phyloP scores from a whole-genome alignment of 371 early-diverging fungal genomes.

The Actinomucor elegans region DNA sequence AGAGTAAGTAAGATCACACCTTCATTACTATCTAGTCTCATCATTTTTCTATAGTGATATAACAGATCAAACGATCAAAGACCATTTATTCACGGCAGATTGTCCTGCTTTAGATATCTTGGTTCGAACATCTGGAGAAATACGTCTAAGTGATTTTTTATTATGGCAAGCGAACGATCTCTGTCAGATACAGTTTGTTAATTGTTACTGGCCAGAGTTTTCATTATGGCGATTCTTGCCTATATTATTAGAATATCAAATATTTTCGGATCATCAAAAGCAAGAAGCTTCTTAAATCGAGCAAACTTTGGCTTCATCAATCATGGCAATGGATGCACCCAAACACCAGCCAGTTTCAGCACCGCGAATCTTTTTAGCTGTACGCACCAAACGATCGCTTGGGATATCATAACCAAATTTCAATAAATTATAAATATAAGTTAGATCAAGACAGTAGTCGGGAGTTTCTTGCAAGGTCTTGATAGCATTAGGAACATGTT shows the following conservation, averaged over 20 bases:
- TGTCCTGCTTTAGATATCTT: conserved; percentile 91
- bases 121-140: conserved; percentile 97
- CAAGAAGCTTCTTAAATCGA: conserved; percentile 3
- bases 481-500: conserved; percentile 30
- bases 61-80: conserved; percentile 59
- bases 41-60: conserved; percentile 54
- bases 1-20: conserved; percentile 52
- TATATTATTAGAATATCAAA: conserved; percentile 82
- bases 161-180: conserved; percentile 86
- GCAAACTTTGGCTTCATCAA: conserved; percentile 43
- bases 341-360: conserved; percentile 94
- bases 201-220: conserved; percentile 95
- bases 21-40: background rate
- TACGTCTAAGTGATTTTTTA: conserved; percentile 96
- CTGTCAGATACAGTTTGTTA: conserved; percentile 84
- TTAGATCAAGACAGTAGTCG: conserved; percentile 80
- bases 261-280: conserved; percentile 34
- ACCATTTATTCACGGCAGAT: conserved; percentile 65
- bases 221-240: conserved; percentile 83
- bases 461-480: conserved; percentile 30
- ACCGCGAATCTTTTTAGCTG: conserved; percentile 86
- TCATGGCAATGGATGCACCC: conserved; percentile 80
- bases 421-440: conserved; percentile 77
- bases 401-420: conserved; percentile 77
- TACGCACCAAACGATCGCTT: conserved; percentile 60